Conservation (phyloP, 1,284 basidiomycete species). For the Ustilago lituana region DNA sequence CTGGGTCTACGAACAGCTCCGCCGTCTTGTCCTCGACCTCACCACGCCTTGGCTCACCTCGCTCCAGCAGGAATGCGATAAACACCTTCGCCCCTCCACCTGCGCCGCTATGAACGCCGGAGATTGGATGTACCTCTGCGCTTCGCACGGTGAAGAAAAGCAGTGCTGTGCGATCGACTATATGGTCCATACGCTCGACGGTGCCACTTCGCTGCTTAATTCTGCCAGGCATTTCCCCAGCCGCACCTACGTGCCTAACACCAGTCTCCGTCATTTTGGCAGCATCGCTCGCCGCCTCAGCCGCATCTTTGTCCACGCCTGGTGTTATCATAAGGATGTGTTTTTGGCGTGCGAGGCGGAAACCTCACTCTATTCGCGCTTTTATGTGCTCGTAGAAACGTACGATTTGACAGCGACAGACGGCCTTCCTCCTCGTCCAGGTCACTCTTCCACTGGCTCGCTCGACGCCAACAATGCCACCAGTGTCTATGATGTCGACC, state of each 20-base stretch:
- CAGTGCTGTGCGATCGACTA: slow-evolving; percentile 95
- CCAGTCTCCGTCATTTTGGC: slow-evolving; percentile 85
- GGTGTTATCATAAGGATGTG: slow-evolving; percentile 78
- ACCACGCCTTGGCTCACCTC: slow-evolving; percentile 87
- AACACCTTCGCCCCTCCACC: slow-evolving; percentile 66
- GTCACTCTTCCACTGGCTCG: slow-evolving; percentile 3
- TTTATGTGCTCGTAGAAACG: slow-evolving; percentile 81
- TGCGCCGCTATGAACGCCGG: slow-evolving; percentile 98
- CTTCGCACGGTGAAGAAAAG: slow-evolving; percentile 75
- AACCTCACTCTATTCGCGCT: slow-evolving; percentile 88
- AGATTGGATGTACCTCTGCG: slow-evolving; percentile 95
- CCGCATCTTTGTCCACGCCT: slow-evolving; percentile 94
- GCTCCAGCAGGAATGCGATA: slow-evolving; percentile 80
- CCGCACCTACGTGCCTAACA: slow-evolving; percentile 70
- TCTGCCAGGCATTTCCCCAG: slow-evolving; percentile 86
- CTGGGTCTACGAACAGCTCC: slow-evolving; percentile 94
- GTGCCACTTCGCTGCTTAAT: slow-evolving; percentile 89
- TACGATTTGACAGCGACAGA: slow-evolving; percentile 74
- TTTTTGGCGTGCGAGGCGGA: slow-evolving; percentile 91
- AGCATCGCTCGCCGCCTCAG: slow-evolving; percentile 87
- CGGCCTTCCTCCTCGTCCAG: slow-evolving; percentile 32
- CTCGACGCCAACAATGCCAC: not conserved
- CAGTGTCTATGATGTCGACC: not conserved
- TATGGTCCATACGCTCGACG: slow-evolving; percentile 92
- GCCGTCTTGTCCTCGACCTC: slow-evolving; percentile 90